These are phyloP conservation scores for Tylopilus sp. DNA, from an alignment of 768 basidiomycete genomes.

Conservation along the genomic window DNA sequence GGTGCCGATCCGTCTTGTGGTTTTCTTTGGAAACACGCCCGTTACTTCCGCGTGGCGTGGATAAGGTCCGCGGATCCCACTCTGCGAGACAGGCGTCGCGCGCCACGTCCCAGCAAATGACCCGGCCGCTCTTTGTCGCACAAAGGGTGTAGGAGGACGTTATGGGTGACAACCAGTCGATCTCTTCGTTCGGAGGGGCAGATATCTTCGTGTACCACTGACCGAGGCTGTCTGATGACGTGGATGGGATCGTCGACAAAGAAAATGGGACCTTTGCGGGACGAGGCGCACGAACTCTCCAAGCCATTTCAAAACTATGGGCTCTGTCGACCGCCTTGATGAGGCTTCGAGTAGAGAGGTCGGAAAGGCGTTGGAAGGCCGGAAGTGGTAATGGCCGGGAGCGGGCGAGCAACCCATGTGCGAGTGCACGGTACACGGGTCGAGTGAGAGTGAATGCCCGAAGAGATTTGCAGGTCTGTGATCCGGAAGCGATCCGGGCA, in stretches of 20 bases:
- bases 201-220: slow-evolving; percentile 69
- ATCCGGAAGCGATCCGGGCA: background rate
- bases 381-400: slow-evolving; percentile 67
- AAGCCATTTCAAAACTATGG: slow-evolving; percentile 55
- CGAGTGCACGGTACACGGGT: slow-evolving; percentile 65
- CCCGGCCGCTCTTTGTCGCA: slow-evolving; percentile 71
- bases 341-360: slow-evolving; percentile 60
- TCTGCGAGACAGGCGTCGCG: slow-evolving; percentile 59
- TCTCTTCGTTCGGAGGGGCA: slow-evolving; percentile 63
- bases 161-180: slow-evolving; percentile 76
- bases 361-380: slow-evolving; percentile 65
- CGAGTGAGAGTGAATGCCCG: slow-evolving; percentile 60
- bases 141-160: slow-evolving; percentile 75
- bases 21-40: slow-evolving; percentile 10
- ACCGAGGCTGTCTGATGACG: slow-evolving; percentile 20
- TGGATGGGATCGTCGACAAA: slow-evolving; percentile 24
- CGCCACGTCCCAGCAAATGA: slow-evolving; percentile 75
- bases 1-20: slow-evolving; percentile 4
- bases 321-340: slow-evolving; percentile 64
- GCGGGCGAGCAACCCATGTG: slow-evolving; percentile 56
- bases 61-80: slow-evolving; percentile 53
- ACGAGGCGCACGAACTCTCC: slow-evolving; percentile 56
- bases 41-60: background rate
- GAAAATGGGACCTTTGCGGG: slow-evolving; percentile 39
- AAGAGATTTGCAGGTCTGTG: slow-evolving; percentile 60